These are phyloP conservation scores for Sporothrix variecibatus DNA, from an alignment of 2,329 filamentous ascomycete genomes.

Conservation along the genomic window DNA sequence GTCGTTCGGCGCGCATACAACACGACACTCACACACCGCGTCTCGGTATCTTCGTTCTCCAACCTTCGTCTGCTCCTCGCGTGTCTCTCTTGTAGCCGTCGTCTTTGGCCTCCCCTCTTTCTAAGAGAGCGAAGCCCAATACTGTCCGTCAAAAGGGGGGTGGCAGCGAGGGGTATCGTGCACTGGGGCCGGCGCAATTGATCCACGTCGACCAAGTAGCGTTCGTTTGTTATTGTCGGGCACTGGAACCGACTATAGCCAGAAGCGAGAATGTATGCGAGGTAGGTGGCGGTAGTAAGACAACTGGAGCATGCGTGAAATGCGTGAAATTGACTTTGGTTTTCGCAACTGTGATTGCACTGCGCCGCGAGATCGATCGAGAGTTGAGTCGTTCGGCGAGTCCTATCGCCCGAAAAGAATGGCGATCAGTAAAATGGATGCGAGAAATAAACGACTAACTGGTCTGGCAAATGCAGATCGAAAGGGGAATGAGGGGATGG, in stretches of 20 bases:
- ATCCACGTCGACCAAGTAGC: neutral
- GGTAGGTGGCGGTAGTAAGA: conserved; percentile 20
- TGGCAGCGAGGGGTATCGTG: neutral
- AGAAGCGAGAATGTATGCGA: conserved; percentile 14
- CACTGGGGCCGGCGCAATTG: neutral
- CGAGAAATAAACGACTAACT: neutral
- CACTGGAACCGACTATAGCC: neutral
- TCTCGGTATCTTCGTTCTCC: neutral
- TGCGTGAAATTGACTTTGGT: neutral
- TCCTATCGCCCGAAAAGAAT: neutral
- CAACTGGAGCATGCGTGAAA: neutral
- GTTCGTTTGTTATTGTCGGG: neutral
- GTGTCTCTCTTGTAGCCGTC: neutral
- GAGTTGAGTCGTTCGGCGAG: neutral
- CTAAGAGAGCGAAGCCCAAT: neutral
- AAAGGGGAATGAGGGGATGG: neutral
- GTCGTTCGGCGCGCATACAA: neutral
- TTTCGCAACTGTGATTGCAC: neutral
- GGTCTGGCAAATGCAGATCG: neutral
- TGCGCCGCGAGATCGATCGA: neutral
- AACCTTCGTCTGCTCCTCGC: neutral
- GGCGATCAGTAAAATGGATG: neutral
- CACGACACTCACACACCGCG: neutral
- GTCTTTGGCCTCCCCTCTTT: neutral
- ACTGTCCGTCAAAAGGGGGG: neutral